Evolutionary conservation across 1,284 basidiomycete species (phyloP), one percentile per base, ranked within the genome.

Genomic region (Phellopilus nigrolimitatus): DNA sequence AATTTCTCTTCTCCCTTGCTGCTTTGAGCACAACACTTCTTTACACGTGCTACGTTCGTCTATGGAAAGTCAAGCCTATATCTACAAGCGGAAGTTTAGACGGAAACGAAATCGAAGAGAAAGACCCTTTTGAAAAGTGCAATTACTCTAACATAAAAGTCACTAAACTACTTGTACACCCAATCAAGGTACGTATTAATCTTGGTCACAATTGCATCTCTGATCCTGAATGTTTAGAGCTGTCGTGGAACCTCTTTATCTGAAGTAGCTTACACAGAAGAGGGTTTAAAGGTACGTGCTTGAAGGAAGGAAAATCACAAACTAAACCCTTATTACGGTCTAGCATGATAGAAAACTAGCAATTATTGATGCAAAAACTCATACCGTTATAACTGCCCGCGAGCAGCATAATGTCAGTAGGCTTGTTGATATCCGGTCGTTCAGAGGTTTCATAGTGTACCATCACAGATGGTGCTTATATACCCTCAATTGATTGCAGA

Each of bases 301-400:
- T n/a, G n/a, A n/a, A n/a, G n/a, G n/a, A n/a, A n/a, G n/a, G n/a
- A n/a, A n/a, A n/a, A n/a, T n/a, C n/a, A n/a, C n/a, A n/a, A n/a
- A n/a, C n/a, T 30, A 54, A 19, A 13, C 13, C 45, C 19, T 42
- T 55, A 19, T 53, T 28, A n/a, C 27, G 2, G 44, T 7, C 4
- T 49, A 88, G 84, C 70, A 82, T 60, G 86, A 89, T 61, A 73
- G 86, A 56, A 73, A 71, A 63, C 87, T 84, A 76, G 80, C 77
- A 53, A 73, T 88, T 57, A 72, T 86, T 37, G 82, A 84, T 57
- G 73, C 72, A 5, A 64, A 68, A 4, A 76, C 71, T 3, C 68
- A 76, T 44, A 63, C 63, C 4, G 71, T 84, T 17, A 68, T 88
- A 37, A 88, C 87, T 3, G 84, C 84, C 5, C 75, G 86, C 51